These are phyloP conservation scores for Candida xiaguanensis DNA, from an alignment of 805 yeast species.

Conservation along the genomic window DNA sequence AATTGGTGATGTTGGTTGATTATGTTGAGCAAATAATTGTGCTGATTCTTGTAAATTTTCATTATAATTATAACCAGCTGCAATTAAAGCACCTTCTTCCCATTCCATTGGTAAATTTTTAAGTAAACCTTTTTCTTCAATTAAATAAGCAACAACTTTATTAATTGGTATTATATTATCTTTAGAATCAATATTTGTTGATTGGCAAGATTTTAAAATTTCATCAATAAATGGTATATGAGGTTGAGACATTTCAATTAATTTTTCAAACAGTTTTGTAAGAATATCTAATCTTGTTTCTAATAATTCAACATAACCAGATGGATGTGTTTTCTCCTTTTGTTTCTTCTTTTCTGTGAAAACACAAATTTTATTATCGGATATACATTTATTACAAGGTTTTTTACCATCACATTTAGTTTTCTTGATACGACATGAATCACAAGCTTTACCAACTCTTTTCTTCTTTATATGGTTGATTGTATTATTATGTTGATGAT, in stretches of 20 bases:
- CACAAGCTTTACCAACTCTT: conserved; percentile 64
- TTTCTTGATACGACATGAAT: conserved; percentile 58
- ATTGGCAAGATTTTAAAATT: background rate
- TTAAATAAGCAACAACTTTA: conserved; percentile 41
- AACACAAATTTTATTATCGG: conserved; percentile 57
- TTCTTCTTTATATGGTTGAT: conserved; percentile 35
- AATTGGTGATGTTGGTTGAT: background rate
- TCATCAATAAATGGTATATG: conserved; percentile 26
- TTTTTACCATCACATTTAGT: conserved; percentile 62
- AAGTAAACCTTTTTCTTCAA: conserved; percentile 36
- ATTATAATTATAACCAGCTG: conserved; percentile 30
- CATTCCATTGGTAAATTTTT: conserved; percentile 41
- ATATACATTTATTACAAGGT: conserved; percentile 54
- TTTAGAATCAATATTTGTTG: conserved; percentile 3
- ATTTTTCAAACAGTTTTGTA: conserved; percentile 46
- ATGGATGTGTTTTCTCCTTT: conserved; percentile 54
- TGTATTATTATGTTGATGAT: background rate
- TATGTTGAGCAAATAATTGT: conserved; percentile 32
- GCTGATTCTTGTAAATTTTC: conserved; percentile 23
- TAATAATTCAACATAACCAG: conserved; percentile 59
- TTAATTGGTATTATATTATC: conserved; percentile 39
- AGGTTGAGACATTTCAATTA: conserved; percentile 26
- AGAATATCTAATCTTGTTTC: conserved; percentile 55
- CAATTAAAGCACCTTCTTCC: conserved; percentile 42
- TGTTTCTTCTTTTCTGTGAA: conserved; percentile 53